A percentile compares a stretch with the other conserved stretches of the same genome.
These are phyloP conservation scores for Pichia gijzeniarum DNA, from an alignment of 805 yeast genomes.

Conservation along the genomic window DNA sequence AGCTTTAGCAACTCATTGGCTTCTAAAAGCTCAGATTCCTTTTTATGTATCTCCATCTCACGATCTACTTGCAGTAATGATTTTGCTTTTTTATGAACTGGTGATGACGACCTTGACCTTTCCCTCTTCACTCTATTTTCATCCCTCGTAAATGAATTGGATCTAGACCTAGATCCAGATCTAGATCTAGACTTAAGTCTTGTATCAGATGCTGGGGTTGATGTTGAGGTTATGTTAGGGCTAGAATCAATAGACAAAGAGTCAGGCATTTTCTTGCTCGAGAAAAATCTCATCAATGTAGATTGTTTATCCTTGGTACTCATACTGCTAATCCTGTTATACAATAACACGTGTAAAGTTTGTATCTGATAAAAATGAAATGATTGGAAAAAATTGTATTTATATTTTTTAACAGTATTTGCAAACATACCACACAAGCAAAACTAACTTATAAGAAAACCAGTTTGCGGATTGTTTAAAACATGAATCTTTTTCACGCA, in stretches of 20 bases:
- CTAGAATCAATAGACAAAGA: no score
- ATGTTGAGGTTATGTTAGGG: background rate
- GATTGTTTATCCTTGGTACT: conserved; percentile 5
- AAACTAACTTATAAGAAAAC: no score
- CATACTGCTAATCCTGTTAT: background rate
- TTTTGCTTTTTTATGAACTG: conserved; percentile 3
- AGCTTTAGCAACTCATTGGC: conserved; percentile 15
- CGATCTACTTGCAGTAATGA: conserved; percentile 5
- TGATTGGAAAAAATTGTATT: no score
- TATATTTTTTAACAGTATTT: no score
- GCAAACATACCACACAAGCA: no score
- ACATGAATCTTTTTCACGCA: no score
- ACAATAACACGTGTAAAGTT: background rate
- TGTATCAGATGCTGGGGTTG: background rate
- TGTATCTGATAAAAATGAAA: background rate
- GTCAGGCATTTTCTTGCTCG: conserved; percentile 6
- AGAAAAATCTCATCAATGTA: conserved; percentile 14
- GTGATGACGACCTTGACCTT: conserved; percentile 2
- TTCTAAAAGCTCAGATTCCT: conserved; percentile 20
- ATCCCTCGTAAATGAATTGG: background rate
- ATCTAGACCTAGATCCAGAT: conserved; percentile 1
- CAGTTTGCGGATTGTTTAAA: no score
- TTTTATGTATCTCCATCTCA: conserved; percentile 16
- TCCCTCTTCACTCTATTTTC: background rate
- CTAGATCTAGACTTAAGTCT: conserved; percentile 3